Evolutionary conservation across 495 filamentous ascomycete species (phyloP).

Genomic region (Emericellopsis terricola): DNA sequence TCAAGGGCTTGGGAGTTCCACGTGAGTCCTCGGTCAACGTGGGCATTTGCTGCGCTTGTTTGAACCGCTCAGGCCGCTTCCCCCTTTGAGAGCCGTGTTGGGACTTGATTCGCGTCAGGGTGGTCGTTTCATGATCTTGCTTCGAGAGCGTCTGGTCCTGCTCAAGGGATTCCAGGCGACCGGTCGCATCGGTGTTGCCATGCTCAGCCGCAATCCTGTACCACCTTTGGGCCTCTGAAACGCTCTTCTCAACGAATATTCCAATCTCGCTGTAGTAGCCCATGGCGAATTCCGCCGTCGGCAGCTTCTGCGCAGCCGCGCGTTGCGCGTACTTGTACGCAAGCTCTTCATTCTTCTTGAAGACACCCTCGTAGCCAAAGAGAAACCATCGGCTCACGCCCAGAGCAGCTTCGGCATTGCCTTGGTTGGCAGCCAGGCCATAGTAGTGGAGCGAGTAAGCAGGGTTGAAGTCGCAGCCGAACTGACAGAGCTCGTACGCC

Average conservation of each 20-base stretch:
- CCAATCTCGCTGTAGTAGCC: constrained; percentile 97
- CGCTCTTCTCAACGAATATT: constrained; percentile 63
- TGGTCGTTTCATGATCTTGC: constrained; percentile 82
- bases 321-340: constrained; percentile 82
- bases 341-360: constrained; percentile 86
- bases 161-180: constrained; percentile 67
- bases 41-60: constrained; percentile 26
- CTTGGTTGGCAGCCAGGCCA: constrained; percentile 75
- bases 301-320: constrained; percentile 59
- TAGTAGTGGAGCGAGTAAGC: constrained; percentile 89
- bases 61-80: constrained; percentile 48
- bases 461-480: constrained; percentile 91
- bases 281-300: constrained; percentile 90
- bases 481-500: constrained; percentile 82
- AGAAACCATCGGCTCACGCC: constrained; percentile 98
- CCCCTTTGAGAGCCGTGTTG: constrained; percentile 75
- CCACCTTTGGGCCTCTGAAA: constrained; percentile 74
- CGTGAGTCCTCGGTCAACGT: constrained; percentile 26
- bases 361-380: constrained; percentile 78
- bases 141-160: constrained; percentile 74
- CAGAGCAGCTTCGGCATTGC: constrained; percentile 81
- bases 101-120: constrained; percentile 79
- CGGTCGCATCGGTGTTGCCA: constrained; percentile 78
- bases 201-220: constrained; percentile 79
- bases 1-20: too few relatives aligned